These are phyloP conservation scores for Nemania diffusa DNA, from an alignment of 2,329 filamentous ascomycete genomes.

Conservation along the genomic window DNA sequence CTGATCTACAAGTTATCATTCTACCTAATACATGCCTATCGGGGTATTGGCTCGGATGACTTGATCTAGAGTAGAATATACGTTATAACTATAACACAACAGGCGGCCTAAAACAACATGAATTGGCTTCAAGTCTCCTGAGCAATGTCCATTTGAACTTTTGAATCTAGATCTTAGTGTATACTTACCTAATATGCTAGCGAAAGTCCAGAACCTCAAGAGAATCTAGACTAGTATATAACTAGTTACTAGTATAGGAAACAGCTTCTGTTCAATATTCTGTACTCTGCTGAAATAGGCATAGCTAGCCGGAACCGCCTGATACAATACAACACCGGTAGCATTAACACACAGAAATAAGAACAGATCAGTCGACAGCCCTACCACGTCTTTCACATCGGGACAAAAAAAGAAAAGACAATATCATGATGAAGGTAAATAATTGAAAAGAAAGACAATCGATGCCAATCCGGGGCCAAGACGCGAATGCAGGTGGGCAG, in stretches of 20 bases:
- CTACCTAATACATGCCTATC: not conserved
- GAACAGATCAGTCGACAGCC: not conserved
- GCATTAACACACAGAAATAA: not conserved
- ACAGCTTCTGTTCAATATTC: not conserved
- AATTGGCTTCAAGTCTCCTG: too few relatives aligned
- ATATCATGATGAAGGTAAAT: too few relatives aligned
- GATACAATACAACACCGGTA: not conserved
- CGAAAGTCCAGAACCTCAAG: not conserved
- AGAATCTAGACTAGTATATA: slow-evolving; percentile 14
- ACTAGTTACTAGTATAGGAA: not conserved
- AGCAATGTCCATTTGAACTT: too few relatives aligned
- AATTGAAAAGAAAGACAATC: not conserved
- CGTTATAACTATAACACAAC: too few relatives aligned
- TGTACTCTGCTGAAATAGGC: not conserved
- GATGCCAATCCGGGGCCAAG: not conserved
- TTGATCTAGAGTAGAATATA: too few relatives aligned
- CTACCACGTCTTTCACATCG: not conserved
- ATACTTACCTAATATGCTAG: not conserved
- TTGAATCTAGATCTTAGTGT: too few relatives aligned
- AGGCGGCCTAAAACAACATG: too few relatives aligned
- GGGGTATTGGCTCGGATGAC: too few relatives aligned
- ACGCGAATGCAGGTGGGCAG: not conserved
- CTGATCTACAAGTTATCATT: not conserved
- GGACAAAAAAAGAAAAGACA: too few relatives aligned
- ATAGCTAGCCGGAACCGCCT: not conserved